phyloP scores from a whole-genome alignment of 163 green algal species.

The Chlorella variabilis region DNA sequence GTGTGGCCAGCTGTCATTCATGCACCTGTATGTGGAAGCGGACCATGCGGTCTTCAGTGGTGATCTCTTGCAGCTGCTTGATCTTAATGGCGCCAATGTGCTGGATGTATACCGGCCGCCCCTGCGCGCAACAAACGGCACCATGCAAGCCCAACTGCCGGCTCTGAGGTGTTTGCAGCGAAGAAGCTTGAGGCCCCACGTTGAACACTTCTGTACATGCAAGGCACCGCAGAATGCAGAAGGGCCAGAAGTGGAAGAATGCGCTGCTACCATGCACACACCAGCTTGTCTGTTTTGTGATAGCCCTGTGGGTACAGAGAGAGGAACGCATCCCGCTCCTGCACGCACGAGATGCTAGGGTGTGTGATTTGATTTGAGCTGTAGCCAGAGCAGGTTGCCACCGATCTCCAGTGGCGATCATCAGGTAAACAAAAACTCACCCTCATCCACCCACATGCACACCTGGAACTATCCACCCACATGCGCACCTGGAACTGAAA shows the following conservation, averaged over 20 bases:
- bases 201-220: not conserved
- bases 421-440: too few relatives aligned
- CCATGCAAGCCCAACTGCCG: not conserved
- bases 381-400: too few relatives aligned
- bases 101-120: conserved; percentile 92
- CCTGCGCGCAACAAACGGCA: conserved; percentile 45
- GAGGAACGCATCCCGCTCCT: conserved; percentile 87
- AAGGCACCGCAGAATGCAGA: not conserved
- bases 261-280: not conserved
- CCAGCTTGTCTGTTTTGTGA: conserved; percentile 77
- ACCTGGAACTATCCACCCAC: too few relatives aligned
- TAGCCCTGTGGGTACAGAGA: conserved; percentile 90
- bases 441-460: too few relatives aligned
- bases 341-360: not conserved
- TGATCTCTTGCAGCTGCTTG: conserved; percentile 76
- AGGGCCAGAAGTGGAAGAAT: too few relatives aligned
- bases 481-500: conserved; percentile 76
- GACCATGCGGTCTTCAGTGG: conserved; percentile 91
- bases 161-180: too few relatives aligned
- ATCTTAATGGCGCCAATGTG: conserved; percentile 86
- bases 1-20: too few relatives aligned
- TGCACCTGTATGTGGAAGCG: conserved; percentile 85
- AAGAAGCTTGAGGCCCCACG: too few relatives aligned
- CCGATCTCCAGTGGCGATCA: too few relatives aligned
- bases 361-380: not conserved